Evolutionary conservation across 164 flowering plant genomes (phyloP), one percentile per base, ranked within the genome.

Genomic region (Vitis riparia): DNA sequence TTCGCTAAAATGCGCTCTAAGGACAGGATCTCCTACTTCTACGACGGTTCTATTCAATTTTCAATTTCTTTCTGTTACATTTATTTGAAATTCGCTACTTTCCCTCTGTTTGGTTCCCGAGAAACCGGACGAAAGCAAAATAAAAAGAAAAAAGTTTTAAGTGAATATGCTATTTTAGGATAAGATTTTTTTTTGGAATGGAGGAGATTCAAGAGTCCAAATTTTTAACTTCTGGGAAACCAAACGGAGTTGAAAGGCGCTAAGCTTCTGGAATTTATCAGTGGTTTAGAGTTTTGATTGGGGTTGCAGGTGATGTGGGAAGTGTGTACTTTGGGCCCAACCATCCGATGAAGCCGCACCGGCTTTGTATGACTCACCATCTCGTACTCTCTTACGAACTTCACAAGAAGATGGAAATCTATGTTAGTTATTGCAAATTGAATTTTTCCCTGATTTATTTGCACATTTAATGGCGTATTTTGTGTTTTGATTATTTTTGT

Each of bases 321-420:
- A 93, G 77, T 53, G 98, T 96, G 19, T 93, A 96, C 75, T 96
- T 93, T 64, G 99, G 99, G 11, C 97, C 97, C 11, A 96, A 93
- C 59, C 99, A 96, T 79, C 99, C 98, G 2, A 96, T 96, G 99
- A 96, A 96, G 75, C 99, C 99, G 2, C 99, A 96, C 70, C 87
- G 99, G 51, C 94, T 96, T 66, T 93, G 95, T 75, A 96, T 96
- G 99, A 96, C 99, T 19, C 98, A 96, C 71, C 92, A 96, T 83
- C 91, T 96, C 55, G 97, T 96, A 58, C 94, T 96, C 53, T 78
- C 99, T 0, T 96, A 96, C 59, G 91, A 86, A 0, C 95, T 96
- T 3, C 98, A 96, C 84, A 83, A 90, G 73, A 96, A 91, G 84
- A 96, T 96, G 99, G 99, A 95, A 81, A 82, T 94, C 59, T 94